A percentile compares a stretch with the other conserved stretches of the same genome.
phyloP scores from a whole-genome alignment of 2,329 filamentous ascomycete species.

The Lecanicillium sp. region DNA sequence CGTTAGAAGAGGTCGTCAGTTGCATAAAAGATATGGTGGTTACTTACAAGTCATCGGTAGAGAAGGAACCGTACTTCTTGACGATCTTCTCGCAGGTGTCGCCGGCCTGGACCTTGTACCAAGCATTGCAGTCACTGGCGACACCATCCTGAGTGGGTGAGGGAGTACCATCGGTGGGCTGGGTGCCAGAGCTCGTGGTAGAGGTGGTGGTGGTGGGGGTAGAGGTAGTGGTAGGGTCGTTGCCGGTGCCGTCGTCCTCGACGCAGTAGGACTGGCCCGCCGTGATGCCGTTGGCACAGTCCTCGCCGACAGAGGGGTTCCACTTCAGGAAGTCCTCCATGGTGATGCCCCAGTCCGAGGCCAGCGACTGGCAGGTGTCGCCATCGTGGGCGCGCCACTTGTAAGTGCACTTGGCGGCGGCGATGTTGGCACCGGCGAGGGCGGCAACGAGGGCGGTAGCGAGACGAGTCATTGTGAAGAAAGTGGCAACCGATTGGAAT shows the following conservation, averaged over 20 bases:
- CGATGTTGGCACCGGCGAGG: constrained; percentile 10
- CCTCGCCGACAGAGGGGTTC: constrained; percentile 20
- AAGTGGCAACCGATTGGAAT: background rate
- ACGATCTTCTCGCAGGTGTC: constrained; percentile 16
- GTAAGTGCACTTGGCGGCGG: constrained; percentile 12
- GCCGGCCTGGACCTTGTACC: constrained; percentile 14
- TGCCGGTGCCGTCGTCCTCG: background rate
- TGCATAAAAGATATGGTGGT: background rate
- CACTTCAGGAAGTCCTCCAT: constrained; percentile 19
- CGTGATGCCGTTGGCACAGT: constrained; percentile 4
- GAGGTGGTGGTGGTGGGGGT: background rate
- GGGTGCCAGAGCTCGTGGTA: background rate
- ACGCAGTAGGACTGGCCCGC: constrained; percentile 17
- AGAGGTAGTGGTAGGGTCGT: background rate
- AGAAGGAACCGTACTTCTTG: constrained; percentile 20
- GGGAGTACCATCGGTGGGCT: background rate
- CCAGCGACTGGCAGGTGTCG: constrained; percentile 24
- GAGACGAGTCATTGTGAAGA: constrained; percentile 9
- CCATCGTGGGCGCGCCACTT: constrained; percentile 15
- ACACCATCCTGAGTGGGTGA: constrained; percentile 10
- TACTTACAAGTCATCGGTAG: constrained; percentile 12
- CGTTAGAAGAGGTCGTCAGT: background rate
- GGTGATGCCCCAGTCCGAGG: constrained; percentile 20
- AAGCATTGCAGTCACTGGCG: constrained; percentile 7
- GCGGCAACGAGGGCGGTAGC: constrained; percentile 1